Evolutionary conservation across 1,284 basidiomycete genomes (phyloP), one percentile per base, ranked within the genome.

Genomic region (Dichomitus squalens): DNA sequence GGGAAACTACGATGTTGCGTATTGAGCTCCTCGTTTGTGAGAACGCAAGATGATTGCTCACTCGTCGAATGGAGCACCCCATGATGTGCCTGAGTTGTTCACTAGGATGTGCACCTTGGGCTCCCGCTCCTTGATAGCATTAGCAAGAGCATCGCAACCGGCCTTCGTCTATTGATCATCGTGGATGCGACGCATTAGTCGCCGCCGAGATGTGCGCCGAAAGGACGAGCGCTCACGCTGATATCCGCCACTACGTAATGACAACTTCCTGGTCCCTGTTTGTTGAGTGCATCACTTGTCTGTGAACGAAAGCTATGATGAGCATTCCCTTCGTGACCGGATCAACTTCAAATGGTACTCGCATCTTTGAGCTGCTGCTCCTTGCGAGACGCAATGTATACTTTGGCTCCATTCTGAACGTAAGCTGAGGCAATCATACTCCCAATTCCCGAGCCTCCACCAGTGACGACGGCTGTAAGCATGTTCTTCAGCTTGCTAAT

Each of bases 311-410:
- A 11, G n/a, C 25, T n/a, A 8, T n/a, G 18, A 31, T 20, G n/a
- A 21, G 7, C 44, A 6, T 21, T 21, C 11, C n/a, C 16, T 6
- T 23, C 16, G 23, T 29, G 18, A 21, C 20, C 18, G 14, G 44
- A 3, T 31, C 5, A 6, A 11, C 7, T 7, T 29, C 44, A 47
- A 20, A 9, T 4, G 7, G 7, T 14, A 8, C 78, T 49, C 49
- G 88, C 90, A 77, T 89, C 83, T 72, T 91, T 83, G 55, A 96
- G 79, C 63, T 90, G 86, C 25, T 78, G 73, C 72, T 91, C 88
- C 67, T 94, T 94, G 49, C 92, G 79, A 3, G 89, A 88, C 8
- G 94, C 93, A 65, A 96, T 94, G 74, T 95, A 91, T 27, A 89
- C 87, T 77, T 85, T 70, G 20, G 63, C 66, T 20, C 68, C 67